Conservation (phyloP, 2,329 filamentous ascomycete genomes). For the Graphiopsis chlorocephala region DNA sequence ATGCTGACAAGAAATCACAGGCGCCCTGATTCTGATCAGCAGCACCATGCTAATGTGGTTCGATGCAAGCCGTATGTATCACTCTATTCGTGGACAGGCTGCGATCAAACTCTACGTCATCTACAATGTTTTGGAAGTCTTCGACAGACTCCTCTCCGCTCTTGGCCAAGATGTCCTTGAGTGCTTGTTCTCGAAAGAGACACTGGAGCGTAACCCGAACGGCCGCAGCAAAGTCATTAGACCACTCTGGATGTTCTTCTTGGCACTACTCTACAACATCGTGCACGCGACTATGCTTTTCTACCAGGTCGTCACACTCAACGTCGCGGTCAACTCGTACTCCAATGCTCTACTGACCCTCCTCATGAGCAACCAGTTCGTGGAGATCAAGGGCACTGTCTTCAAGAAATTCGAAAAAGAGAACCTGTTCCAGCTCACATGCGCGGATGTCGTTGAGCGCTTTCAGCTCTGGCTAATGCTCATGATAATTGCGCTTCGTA, state of each 20-base stretch:
- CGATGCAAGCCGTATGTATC: conserved; percentile 96
- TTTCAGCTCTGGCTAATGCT: conserved; percentile 99
- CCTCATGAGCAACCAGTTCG: conserved; percentile 94
- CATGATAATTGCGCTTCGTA: conserved; percentile 90
- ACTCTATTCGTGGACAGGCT: conserved; percentile 91
- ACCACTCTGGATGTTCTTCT: conserved; percentile 85
- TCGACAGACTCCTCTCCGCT: conserved; percentile 83
- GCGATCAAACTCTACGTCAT: conserved; percentile 99
- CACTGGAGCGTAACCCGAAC: conserved; percentile 79
- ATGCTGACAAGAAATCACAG: neutral
- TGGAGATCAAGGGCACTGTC: conserved; percentile 96
- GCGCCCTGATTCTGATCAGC: conserved; percentile 76
- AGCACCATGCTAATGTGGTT: conserved; percentile 83
- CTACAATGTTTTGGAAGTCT: conserved; percentile 93
- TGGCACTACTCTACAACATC: conserved; percentile 84
- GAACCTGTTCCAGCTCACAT: conserved; percentile 93
- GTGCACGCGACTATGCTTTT: conserved; percentile 84
- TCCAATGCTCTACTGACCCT: conserved; percentile 92
- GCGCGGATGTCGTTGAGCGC: conserved; percentile 92
- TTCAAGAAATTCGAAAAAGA: conserved; percentile 99
- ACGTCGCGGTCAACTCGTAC: conserved; percentile 97
- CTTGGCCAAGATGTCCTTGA: conserved; percentile 95
- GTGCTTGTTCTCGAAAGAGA: conserved; percentile 90
- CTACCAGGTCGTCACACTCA: conserved; percentile 96
- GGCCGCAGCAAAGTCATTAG: conserved; percentile 88